Base-by-base conservation (phyloP, 257 asterid species). In the Lycium barbarum region DNA sequence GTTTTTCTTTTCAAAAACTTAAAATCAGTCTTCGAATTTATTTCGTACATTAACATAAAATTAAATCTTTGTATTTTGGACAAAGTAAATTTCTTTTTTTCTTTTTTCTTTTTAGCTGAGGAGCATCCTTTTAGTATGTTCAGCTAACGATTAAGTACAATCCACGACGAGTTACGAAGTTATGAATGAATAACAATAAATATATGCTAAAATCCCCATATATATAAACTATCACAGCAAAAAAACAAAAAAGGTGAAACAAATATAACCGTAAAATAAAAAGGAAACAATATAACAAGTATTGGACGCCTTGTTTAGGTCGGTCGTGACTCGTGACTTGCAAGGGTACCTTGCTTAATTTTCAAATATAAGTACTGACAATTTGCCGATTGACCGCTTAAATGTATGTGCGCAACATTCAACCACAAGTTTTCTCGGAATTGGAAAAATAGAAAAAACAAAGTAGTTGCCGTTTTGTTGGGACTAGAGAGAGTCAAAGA, bases 251-350 rank as follows among this genome's bases (percentile, higher is more conserved):
- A 40, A 5, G 43, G 5, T 40, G 1, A 40, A 40, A 26, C 33
- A 26, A 26, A 26, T 26, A 26, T 26, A 26, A 26, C 33, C 33
- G 33, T 26, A 26, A 26, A 26, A 26, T 26, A 26, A 26, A 26
- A 26, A 26, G 33, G 1, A 26, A 26, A 1, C 33, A 26, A 26
- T 2, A 40, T 40, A 40, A 68, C 5, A 9, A 17, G 7, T 70
- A 70, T 70, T 70, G 1, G 14, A 45, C 11, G 1, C 18, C 18
- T 72, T 20, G 80, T 45, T 45, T 5, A 45, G 80, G 58, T 45
- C 38, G 18, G 47, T 18, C 58, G 80, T 72, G 38, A 72, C 58
- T 18, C 58, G 80, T 72, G 38, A 72, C 58, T 72, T 72, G 80
- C 6, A 18, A 72, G 80, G 58, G 33, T 72, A 72, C 9, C 38